Base-by-base conservation (phyloP, 2,329 filamentous ascomycete genomes). In the Cladosporium sp. region DNA sequence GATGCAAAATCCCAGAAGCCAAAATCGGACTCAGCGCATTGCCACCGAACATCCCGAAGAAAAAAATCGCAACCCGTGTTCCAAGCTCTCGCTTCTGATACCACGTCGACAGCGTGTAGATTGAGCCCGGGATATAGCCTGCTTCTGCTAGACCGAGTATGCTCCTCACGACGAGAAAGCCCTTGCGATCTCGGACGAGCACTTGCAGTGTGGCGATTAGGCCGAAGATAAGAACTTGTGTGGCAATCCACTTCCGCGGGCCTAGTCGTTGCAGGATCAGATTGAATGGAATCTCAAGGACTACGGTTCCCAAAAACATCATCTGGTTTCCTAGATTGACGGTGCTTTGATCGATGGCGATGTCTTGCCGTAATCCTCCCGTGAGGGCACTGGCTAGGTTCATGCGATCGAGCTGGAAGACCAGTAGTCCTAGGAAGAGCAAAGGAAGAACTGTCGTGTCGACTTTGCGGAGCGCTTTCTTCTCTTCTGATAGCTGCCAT, bases 21-120 rank as follows among this genome's bases (percentile, higher is more conserved):
- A 82, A 77, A 2, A 82, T 70, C 11, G 89, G 89, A 0, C 88
- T 89, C 70, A 92, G 91, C 2, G 89, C 89, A 5, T 88, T 88
- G 0, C 88, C 88, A 26, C 73, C 16, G 75, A 78, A 62, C 75
- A 78, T 68, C 77, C 76, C 8, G 79, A 81, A 16, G 81, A 79
- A 30, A 16, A 82, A 67, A 43, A 71, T 77, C 63, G 81, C 78
- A 18, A 72, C 65, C 58, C 59, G 67, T 66, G 63, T 69, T 67
- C 43, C 23, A 21, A 62, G 30, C 49, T 54, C 54, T 34, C 54
- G 48, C 63, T 39, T 60, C 10, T 14, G 25, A 25, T 64, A 61
- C 58, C 51, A 58, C 7, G 58, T 61, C 11, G 58, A 61, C 8
- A 61, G 28, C 82, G 78, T 0, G 81, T 83, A 48, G 80, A 81